These are phyloP conservation scores for Aspergillus felis DNA, from an alignment of 2,329 filamentous ascomycete species.

Conservation along the genomic window DNA sequence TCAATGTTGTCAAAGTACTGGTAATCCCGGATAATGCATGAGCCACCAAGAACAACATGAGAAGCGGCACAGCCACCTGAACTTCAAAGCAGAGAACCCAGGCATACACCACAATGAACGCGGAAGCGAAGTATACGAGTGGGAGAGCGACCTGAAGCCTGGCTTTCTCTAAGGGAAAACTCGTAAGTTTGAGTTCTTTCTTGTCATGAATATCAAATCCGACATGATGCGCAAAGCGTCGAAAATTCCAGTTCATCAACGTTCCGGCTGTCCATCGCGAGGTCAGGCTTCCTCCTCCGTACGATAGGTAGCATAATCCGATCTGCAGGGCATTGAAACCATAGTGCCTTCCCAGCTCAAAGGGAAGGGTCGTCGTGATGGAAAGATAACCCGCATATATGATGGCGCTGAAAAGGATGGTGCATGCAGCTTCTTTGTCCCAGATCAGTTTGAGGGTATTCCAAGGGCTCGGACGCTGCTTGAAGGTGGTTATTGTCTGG, in stretches of 20 bases:
- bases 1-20: slow-evolving; percentile 14
- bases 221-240: slow-evolving; percentile 1
- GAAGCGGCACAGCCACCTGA: slow-evolving; percentile 13
- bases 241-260: slow-evolving; percentile 9
- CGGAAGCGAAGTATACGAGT: not conserved
- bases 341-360: slow-evolving; percentile 28
- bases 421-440: slow-evolving; percentile 31
- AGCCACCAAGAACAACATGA: slow-evolving; percentile 19
- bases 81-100: slow-evolving; percentile 12
- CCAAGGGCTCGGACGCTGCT: not conserved
- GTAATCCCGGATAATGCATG: slow-evolving; percentile 4
- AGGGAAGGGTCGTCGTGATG: slow-evolving; percentile 35
- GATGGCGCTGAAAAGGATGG: slow-evolving; percentile 30
- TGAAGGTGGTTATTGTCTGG: not conserved
- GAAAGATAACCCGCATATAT: slow-evolving; percentile 30
- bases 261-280: slow-evolving; percentile 16
- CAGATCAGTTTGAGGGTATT: slow-evolving; percentile 1
- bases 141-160: slow-evolving; percentile 4
- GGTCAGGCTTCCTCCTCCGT: slow-evolving; percentile 21
- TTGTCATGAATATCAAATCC: slow-evolving; percentile 5
- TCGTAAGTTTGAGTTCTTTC: slow-evolving; percentile 5
- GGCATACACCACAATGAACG: slow-evolving; percentile 7
- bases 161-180: slow-evolving; percentile 10
- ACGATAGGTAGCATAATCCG: slow-evolving; percentile 22
- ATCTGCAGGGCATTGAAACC: slow-evolving; percentile 19